phyloP scores from a whole-genome alignment of 2,329 filamentous ascomycete species.

The Colletotrichum navitas region DNA sequence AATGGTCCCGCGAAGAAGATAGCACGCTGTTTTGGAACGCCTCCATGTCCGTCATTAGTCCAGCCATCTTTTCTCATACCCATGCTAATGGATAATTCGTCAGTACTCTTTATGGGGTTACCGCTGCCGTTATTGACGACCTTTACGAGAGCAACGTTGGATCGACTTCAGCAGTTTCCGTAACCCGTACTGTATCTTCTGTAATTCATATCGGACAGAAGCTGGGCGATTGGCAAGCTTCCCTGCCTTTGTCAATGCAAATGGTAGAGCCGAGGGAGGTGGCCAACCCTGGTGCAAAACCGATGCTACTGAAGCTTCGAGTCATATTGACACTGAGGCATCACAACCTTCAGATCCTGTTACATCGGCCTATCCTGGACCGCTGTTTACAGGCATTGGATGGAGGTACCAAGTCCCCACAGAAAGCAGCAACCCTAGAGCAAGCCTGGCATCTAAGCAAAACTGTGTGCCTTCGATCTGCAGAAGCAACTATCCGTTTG shows the following conservation, averaged over 20 bases:
- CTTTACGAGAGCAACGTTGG: constrained; percentile 61
- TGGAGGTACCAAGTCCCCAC: constrained; percentile 17
- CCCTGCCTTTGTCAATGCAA: constrained; percentile 48
- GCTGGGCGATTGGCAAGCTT: constrained; percentile 53
- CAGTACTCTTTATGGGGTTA: constrained; percentile 51
- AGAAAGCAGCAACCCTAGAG: constrained; percentile 41
- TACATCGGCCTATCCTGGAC: constrained; percentile 49
- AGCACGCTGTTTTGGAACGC: constrained; percentile 49
- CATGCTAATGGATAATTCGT: background rate
- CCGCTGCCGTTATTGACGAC: constrained; percentile 54
- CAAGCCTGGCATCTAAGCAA: constrained; percentile 45
- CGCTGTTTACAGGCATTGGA: constrained; percentile 42
- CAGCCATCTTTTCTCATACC: background rate
- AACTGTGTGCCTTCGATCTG: constrained; percentile 44
- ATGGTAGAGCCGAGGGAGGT: constrained; percentile 47
- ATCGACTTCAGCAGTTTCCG: constrained; percentile 45
- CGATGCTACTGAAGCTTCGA: constrained; percentile 50
- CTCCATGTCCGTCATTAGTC: constrained; percentile 49
- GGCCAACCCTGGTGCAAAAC: constrained; percentile 38
- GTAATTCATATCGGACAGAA: constrained; percentile 55
- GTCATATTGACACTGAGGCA: constrained; percentile 55
- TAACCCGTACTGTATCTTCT: constrained; percentile 49
- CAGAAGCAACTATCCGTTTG: constrained; percentile 45
- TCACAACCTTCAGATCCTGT: constrained; percentile 50
- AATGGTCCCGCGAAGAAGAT: constrained; percentile 34